Evolutionary conservation across 2,329 filamentous ascomycete genomes (phyloP).

Genomic region (Xylogone sp.): DNA sequence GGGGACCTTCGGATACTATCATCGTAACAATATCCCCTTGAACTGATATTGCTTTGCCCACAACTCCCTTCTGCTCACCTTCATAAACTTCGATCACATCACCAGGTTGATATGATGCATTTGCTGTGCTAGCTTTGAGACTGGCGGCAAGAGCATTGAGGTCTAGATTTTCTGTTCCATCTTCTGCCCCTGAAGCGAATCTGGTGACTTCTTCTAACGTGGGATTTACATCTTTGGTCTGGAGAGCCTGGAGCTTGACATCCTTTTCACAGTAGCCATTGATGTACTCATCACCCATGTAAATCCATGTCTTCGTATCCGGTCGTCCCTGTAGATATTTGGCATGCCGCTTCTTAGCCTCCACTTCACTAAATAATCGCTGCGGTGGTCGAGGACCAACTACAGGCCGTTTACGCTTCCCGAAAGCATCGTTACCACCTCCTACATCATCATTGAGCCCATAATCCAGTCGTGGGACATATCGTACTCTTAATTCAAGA

Average conservation of each 20-base stretch:
- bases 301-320: slow-evolving; percentile 67
- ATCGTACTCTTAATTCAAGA: slow-evolving; percentile 78
- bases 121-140: slow-evolving; percentile 76
- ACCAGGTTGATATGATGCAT: slow-evolving; percentile 83
- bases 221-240: slow-evolving; percentile 88
- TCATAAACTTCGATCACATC: slow-evolving; percentile 96
- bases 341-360: slow-evolving; percentile 84
- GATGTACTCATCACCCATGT: slow-evolving; percentile 84
- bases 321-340: slow-evolving; percentile 47
- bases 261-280: slow-evolving; percentile 93
- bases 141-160: slow-evolving; percentile 86
- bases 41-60: slow-evolving; percentile 81
- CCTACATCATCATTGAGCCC: slow-evolving; percentile 76
- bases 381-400: slow-evolving; percentile 74
- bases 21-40: slow-evolving; percentile 91
- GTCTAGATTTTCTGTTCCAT: slow-evolving; percentile 91
- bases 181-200: slow-evolving; percentile 83
- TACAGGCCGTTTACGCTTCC: slow-evolving; percentile 74
- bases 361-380: slow-evolving; percentile 85
- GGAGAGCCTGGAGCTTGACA: slow-evolving; percentile 81
- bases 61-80: slow-evolving; percentile 89
- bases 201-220: slow-evolving; percentile 93
- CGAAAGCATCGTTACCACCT: slow-evolving; percentile 30
- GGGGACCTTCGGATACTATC: slow-evolving; percentile 75
- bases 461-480: slow-evolving; percentile 91